These are phyloP conservation scores for Metschnikowia lochheadii DNA, from an alignment of 805 yeast genomes.

Conservation along the genomic window DNA sequence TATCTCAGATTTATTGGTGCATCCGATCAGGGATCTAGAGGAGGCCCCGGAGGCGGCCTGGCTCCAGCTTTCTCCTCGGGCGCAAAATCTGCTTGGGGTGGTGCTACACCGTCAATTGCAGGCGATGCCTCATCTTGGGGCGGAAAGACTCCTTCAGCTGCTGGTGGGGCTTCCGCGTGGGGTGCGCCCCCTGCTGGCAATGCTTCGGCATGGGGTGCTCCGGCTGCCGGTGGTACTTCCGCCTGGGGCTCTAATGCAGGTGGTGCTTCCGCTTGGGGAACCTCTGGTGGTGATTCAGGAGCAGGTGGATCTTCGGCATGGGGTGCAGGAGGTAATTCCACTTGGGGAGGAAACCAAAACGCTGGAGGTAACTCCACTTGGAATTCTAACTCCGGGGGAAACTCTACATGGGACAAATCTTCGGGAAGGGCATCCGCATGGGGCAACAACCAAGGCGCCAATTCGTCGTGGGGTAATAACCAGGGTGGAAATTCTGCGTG, in stretches of 20 bases:
- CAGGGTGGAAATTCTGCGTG: slow-evolving; percentile 25
- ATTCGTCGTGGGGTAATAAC: slow-evolving; percentile 29
- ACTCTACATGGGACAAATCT: slow-evolving; percentile 29
- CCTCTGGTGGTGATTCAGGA: slow-evolving; percentile 4
- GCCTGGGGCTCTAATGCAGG: slow-evolving; percentile 42
- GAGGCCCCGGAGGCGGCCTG: slow-evolving; percentile 19
- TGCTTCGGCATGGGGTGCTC: slow-evolving; percentile 22
- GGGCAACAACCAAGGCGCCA: slow-evolving; percentile 13
- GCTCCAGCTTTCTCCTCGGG: slow-evolving; percentile 38
- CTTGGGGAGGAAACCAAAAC: slow-evolving; percentile 14
- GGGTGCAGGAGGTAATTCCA: slow-evolving; percentile 20
- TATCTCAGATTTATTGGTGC: slow-evolving; percentile 74
- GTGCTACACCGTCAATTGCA: slow-evolving; percentile 22
- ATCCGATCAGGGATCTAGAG: slow-evolving; percentile 21
- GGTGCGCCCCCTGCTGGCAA: slow-evolving; percentile 27
- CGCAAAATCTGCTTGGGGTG: slow-evolving; percentile 54
- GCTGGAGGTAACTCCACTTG: slow-evolving; percentile 19
- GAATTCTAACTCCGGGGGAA: slow-evolving; percentile 28
- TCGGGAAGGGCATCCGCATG: slow-evolving; percentile 16
- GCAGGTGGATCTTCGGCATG: slow-evolving; percentile 18
- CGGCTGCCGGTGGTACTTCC: slow-evolving; percentile 27
- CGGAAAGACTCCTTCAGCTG: slow-evolving; percentile 12
- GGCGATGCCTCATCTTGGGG: slow-evolving; percentile 43
- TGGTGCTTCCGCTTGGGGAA: slow-evolving; percentile 33
- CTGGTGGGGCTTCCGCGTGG: slow-evolving; percentile 43